Conservation (phyloP, 495 filamentous ascomycete genomes). For the Baudoinia panamericana region DNA sequence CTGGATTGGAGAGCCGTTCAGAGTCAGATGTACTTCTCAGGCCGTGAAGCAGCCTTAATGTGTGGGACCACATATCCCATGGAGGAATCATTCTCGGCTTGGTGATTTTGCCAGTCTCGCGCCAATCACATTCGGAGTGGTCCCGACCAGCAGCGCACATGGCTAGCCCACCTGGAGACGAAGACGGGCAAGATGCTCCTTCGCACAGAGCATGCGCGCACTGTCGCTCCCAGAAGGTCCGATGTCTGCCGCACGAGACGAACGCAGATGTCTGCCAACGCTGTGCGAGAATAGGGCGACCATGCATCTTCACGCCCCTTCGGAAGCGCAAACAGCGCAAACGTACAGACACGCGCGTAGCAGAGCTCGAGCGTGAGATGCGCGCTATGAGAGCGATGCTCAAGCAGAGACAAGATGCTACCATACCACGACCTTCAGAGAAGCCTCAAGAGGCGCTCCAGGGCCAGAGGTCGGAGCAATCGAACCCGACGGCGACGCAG, state of each 20-base stretch:
- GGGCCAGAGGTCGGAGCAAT: conserved; percentile 4
- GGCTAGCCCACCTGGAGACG: too few relatives aligned
- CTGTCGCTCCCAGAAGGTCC: conserved; percentile 15
- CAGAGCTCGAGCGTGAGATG: conserved; percentile 19
- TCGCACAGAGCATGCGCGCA: conserved; percentile 12
- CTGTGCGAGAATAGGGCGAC: conserved; percentile 7
- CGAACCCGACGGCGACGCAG: too few relatives aligned
- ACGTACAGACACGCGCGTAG: conserved; percentile 18
- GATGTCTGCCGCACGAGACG: conserved; percentile 9
- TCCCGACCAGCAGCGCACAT: too few relatives aligned
- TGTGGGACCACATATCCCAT: too few relatives aligned
- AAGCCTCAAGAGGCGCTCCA: conserved; percentile 1
- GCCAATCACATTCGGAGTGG: too few relatives aligned
- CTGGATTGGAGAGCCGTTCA: too few relatives aligned
- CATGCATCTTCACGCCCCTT: conserved; percentile 16
- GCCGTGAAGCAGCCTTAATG: too few relatives aligned
- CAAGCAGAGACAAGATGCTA: conserved; percentile 24
- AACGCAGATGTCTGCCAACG: conserved; percentile 10
- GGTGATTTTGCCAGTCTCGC: too few relatives aligned
- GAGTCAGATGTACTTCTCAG: too few relatives aligned
- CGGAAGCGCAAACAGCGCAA: conserved; percentile 18
- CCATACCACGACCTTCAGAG: conserved; percentile 4
- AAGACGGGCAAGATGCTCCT: not conserved
- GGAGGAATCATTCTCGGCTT: too few relatives aligned
- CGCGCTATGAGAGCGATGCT: conserved; percentile 16